These are phyloP conservation scores for Antitrichia curtipendula DNA, from an alignment of 225 moss, liverwort and hornwort species.

Conservation along the genomic window DNA sequence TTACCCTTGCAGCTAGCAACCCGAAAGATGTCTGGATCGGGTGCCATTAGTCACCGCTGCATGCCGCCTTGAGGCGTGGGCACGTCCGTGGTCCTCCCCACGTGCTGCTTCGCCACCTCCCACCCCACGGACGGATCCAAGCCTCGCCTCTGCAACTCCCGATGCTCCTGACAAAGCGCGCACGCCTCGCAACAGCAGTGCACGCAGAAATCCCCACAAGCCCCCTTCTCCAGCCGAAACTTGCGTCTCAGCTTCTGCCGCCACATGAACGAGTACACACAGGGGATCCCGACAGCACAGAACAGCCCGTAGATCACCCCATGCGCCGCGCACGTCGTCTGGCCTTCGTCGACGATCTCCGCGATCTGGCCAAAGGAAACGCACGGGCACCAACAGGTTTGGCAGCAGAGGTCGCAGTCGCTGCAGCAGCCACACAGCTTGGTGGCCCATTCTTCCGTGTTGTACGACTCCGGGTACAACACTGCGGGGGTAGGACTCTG, in stretches of 20 bases:
- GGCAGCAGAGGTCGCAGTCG: slow-evolving; percentile 26
- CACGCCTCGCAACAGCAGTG: slow-evolving; percentile 18
- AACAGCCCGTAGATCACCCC: neutral
- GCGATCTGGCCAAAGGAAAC: slow-evolving; percentile 27
- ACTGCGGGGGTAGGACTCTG: neutral
- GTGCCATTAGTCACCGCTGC: neutral
- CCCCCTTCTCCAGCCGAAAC: slow-evolving; percentile 1
- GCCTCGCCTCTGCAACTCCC: slow-evolving; percentile 16
- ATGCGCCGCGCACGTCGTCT: neutral
- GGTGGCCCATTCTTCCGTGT: neutral
- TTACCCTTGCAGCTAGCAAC: neutral
- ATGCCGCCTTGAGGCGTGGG: slow-evolving; percentile 3
- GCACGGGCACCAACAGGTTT: slow-evolving; percentile 39
- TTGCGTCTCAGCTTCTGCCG: slow-evolving; percentile 18
- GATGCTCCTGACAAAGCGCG: slow-evolving; percentile 32
- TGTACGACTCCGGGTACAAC: neutral
- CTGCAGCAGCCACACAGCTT: slow-evolving; percentile 17
- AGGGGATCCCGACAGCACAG: slow-evolving; percentile 3
- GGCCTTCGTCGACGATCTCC: slow-evolving; percentile 13
- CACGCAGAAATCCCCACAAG: slow-evolving; percentile 24
- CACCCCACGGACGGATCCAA: slow-evolving; percentile 26
- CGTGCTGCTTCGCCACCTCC: neutral
- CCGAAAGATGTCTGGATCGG: neutral
- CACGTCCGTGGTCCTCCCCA: neutral
- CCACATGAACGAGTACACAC: slow-evolving; percentile 10